These are phyloP conservation scores for Nyctanthes arbortristis DNA, from an alignment of 257 asterid genomes.

Conservation along the genomic window DNA sequence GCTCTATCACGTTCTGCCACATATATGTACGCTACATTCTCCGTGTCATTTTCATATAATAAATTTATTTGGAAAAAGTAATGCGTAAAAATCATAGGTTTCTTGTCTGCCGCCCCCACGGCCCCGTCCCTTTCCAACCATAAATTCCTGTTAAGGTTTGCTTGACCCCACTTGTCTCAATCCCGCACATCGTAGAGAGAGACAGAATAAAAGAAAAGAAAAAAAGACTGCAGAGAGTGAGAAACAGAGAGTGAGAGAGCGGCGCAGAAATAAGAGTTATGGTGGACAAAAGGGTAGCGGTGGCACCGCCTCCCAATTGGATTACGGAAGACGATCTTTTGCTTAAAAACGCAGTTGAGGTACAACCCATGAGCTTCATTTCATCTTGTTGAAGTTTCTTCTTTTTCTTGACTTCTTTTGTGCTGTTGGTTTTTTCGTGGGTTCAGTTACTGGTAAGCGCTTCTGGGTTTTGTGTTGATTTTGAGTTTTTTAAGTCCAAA, in stretches of 20 bases:
- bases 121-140: slow-evolving; percentile 12
- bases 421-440: slow-evolving; percentile 11
- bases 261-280: slow-evolving; percentile 32
- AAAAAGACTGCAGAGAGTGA: slow-evolving; percentile 20
- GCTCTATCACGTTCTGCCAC: not conserved
- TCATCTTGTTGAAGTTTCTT: not conserved
- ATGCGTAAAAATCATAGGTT: not conserved
- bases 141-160: slow-evolving; percentile 10
- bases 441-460: slow-evolving; percentile 17
- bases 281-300: slow-evolving; percentile 63
- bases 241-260: slow-evolving; percentile 20
- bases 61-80: not conserved
- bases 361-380: slow-evolving; percentile 19
- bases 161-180: slow-evolving; percentile 22
- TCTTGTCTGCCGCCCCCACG: not conserved
- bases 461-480: slow-evolving; percentile 17
- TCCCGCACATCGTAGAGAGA: slow-evolving; percentile 23
- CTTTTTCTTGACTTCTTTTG: not conserved
- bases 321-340: slow-evolving; percentile 60
- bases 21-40: not conserved
- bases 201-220: slow-evolving; percentile 11
- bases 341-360: slow-evolving; percentile 76
- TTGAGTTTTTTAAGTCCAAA: slow-evolving; percentile 15
- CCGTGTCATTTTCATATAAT: not conserved
- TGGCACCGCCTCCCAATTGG: slow-evolving; percentile 54